These are phyloP conservation scores for Hyaloscypha hepaticicola DNA, from an alignment of 495 filamentous ascomycete species.

Conservation along the genomic window DNA sequence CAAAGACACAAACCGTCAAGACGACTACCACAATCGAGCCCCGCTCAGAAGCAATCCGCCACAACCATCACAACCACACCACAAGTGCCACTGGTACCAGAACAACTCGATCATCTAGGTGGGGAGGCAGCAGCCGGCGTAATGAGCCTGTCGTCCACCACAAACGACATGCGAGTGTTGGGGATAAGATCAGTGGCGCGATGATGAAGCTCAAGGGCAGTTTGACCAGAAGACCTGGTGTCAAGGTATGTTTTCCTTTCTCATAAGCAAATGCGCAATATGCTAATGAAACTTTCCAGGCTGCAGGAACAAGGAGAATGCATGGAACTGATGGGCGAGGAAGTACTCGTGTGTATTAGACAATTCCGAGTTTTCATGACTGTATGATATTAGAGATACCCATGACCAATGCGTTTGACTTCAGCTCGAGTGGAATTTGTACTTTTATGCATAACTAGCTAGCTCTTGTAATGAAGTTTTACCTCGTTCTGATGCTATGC, in stretches of 20 bases:
- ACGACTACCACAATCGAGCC: constrained; percentile 41
- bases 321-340: constrained; percentile 68
- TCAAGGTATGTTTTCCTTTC: constrained; percentile 67
- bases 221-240: constrained; percentile 58
- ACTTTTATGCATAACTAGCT: neutral
- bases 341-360: constrained; percentile 33
- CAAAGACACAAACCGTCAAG: constrained; percentile 37
- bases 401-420: constrained; percentile 16
- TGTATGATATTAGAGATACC: constrained; percentile 16
- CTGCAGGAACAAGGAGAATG: constrained; percentile 70
- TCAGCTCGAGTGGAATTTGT: neutral
- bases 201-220: constrained; percentile 64
- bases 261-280: constrained; percentile 58
- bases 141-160: constrained; percentile 47
- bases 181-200: constrained; percentile 70
- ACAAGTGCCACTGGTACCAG: neutral
- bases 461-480: neutral
- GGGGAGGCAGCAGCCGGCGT: constrained; percentile 20
- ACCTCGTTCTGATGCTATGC: neutral
- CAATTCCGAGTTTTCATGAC: neutral
- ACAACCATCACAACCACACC: constrained; percentile 9
- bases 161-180: constrained; percentile 53
- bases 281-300: constrained; percentile 58
- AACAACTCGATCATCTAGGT: constrained; percentile 17
- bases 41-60: constrained; percentile 9